phyloP scores from a whole-genome alignment of 2,329 filamentous ascomycete genomes.

The Arthrobotrys sphaeroides region DNA sequence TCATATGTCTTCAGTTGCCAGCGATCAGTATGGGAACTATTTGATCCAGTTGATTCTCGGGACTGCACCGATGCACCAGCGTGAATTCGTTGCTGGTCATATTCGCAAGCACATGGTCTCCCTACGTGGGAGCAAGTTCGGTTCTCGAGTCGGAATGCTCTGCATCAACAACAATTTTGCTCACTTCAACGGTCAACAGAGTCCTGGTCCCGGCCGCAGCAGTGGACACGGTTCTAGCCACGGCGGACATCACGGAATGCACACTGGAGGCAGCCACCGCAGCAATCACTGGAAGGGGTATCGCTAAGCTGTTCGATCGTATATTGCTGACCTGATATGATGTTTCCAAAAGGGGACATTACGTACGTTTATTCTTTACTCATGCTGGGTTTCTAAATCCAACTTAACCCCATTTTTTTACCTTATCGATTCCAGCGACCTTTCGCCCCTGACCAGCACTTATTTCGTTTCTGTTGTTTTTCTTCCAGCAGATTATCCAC shows the following conservation, averaged over 20 bases:
- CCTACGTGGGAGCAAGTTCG: slow-evolving; percentile 96
- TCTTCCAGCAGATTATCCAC: not conserved
- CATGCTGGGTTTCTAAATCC: slow-evolving; percentile 18
- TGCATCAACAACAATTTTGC: slow-evolving; percentile 75
- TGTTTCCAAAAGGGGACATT: not conserved
- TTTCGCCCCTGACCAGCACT: not conserved
- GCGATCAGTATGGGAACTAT: slow-evolving; percentile 99
- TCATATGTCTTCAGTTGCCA: slow-evolving; percentile 69
- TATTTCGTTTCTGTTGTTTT: slow-evolving; percentile 24
- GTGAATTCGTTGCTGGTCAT: slow-evolving; percentile 89
- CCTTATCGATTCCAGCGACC: slow-evolving; percentile 2
- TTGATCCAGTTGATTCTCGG: slow-evolving; percentile 96
- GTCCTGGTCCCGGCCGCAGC: not conserved
- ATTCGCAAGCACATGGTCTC: slow-evolving; percentile 99
- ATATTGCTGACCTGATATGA: slow-evolving; percentile 56
- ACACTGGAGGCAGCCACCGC: slow-evolving; percentile 7
- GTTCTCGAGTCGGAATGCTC: slow-evolving; percentile 97
- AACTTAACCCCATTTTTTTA: slow-evolving; percentile 3
- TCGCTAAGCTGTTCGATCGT: slow-evolving; percentile 4
- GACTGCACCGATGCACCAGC: slow-evolving; percentile 84
- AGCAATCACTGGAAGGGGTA: slow-evolving; percentile 49
- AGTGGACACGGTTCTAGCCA: slow-evolving; percentile 22
- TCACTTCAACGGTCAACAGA: slow-evolving; percentile 24
- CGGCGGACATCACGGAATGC: slow-evolving; percentile 17
- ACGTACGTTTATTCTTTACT: slow-evolving; percentile 9